Evolutionary conservation across 768 basidiomycete genomes (phyloP), one percentile per base, ranked within the genome.

Genomic region (Gautieria morchelliformis): DNA sequence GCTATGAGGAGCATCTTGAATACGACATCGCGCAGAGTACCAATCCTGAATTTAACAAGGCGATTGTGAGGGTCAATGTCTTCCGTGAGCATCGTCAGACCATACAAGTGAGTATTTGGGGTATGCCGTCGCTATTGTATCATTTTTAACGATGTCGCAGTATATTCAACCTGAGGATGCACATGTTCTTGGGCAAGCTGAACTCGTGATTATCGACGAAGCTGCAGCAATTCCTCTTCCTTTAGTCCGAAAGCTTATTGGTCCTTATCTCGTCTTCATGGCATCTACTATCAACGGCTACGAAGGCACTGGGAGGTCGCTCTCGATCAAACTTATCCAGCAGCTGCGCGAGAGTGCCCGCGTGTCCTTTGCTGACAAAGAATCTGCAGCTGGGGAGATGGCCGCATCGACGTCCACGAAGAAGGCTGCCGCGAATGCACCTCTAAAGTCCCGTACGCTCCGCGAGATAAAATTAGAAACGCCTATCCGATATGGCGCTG

Each of bases 251-350:
- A 91, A 92, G 64, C 87, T 99, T 61, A 84, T 99, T 55, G 96
- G 96, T 0, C 78, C 78, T 0, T 98, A 98, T 72, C 88, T 98
- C 37, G 93, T 98, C 52, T 98, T 98, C 77, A 86, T 98, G 78
- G 91, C 96, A 1, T 96, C 93, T n/a, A 99, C 96, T 0, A 93
- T 99, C 73, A 98, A 97, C 68, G 96, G 96, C 41, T 99, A 99
- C 70, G 96, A 98, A 78, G 96, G 96, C 27, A 98, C 96, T 0
- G 96, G 96, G n/a, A 89, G 96, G 27, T 97, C 94, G 1, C 82
- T 99, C 49, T 96, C 93, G 48, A 85, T 99, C 60, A 99, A 99
- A 71, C 87, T 99, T 58, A 88, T 99, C 62, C 90, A 98, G 69
- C 93, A 96, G 69, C 82, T 98, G 4, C 87, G 96, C 39, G 96